These are phyloP conservation scores for Taiozyma sp. DNA, from an alignment of 1,139 yeast genomes.

Conservation along the genomic window DNA sequence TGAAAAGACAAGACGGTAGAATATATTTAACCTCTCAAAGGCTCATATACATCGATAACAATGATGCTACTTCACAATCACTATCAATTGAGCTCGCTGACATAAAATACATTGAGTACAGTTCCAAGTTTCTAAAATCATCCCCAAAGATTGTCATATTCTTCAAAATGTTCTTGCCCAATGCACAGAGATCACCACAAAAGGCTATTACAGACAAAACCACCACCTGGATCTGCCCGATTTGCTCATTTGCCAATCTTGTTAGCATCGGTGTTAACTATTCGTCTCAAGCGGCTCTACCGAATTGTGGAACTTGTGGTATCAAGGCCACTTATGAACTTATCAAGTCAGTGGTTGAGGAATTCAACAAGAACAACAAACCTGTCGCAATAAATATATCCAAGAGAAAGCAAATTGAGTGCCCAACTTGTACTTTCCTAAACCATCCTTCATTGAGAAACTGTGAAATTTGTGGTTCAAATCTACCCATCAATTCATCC, in stretches of 20 bases:
- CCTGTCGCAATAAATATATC: background rate
- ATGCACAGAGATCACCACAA: slow-evolving; percentile 4
- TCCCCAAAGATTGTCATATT: slow-evolving; percentile 67
- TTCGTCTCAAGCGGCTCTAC: slow-evolving; percentile 33
- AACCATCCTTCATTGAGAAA: slow-evolving; percentile 74
- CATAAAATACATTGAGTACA: slow-evolving; percentile 40
- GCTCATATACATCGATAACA: slow-evolving; percentile 66
- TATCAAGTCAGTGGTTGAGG: slow-evolving; percentile 21
- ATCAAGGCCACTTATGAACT: slow-evolving; percentile 40
- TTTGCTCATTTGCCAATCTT: slow-evolving; percentile 69
- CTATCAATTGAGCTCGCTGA: slow-evolving; percentile 46
- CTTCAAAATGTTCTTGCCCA: slow-evolving; percentile 23
- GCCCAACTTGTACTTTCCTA: slow-evolving; percentile 80
- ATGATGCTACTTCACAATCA: slow-evolving; percentile 36
- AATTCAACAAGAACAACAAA: background rate
- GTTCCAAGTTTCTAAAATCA: slow-evolving; percentile 67
- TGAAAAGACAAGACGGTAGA: slow-evolving; percentile 68
- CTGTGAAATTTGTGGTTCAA: slow-evolving; percentile 87
- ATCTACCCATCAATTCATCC: slow-evolving; percentile 34
- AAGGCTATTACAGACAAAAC: slow-evolving; percentile 6
- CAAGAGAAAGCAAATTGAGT: slow-evolving; percentile 39
- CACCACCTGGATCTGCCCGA: slow-evolving; percentile 77
- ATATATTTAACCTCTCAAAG: slow-evolving; percentile 72
- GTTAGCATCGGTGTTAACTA: slow-evolving; percentile 33
- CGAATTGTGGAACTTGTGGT: slow-evolving; percentile 78